Conservation (phyloP, 2,329 filamentous ascomycete species). For the Ampelomyces quisqualis region DNA sequence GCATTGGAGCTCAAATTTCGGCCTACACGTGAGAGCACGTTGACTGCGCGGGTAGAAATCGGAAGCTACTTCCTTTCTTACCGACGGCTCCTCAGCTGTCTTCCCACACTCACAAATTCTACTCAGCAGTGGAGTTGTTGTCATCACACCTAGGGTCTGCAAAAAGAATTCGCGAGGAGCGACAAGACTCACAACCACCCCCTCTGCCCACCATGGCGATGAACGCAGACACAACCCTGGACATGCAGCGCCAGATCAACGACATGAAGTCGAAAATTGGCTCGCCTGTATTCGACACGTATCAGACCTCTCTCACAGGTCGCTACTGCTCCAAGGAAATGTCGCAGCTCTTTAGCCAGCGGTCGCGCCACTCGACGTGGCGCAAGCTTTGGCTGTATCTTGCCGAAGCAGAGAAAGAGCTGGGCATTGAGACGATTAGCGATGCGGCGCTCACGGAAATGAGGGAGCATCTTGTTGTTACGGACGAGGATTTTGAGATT, state of each 20-base stretch:
- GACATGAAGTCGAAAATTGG: conserved; percentile 24
- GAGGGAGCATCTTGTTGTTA: conserved; percentile 47
- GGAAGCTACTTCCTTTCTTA: conserved; percentile 4
- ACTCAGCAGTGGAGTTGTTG: no score
- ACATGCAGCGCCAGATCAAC: conserved; percentile 25
- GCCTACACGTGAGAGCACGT: conserved; percentile 25
- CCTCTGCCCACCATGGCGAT: conserved; percentile 14
- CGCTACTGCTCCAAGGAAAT: conserved; percentile 65
- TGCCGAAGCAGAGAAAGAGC: conserved; percentile 77
- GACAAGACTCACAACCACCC: conserved; percentile 1
- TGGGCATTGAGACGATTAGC: conserved; percentile 70
- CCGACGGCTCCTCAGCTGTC: no score
- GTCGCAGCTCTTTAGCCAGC: conserved; percentile 72
- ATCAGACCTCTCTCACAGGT: conserved; percentile 32
- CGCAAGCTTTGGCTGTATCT: conserved; percentile 83
- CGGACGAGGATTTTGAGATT: conserved; percentile 51
- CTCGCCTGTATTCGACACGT: conserved; percentile 25
- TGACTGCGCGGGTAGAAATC: conserved; percentile 20
- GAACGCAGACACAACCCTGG: conserved; percentile 21
- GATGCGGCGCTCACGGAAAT: conserved; percentile 58
- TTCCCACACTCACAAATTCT: no score
- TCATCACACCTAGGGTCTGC: no score
- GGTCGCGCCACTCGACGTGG: conserved; percentile 75
- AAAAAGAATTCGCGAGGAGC: no score
- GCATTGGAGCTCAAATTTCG: conserved; percentile 24